Evolutionary conservation across 257 asterid genomes (phyloP).

Genomic region (Solanum piurae): DNA sequence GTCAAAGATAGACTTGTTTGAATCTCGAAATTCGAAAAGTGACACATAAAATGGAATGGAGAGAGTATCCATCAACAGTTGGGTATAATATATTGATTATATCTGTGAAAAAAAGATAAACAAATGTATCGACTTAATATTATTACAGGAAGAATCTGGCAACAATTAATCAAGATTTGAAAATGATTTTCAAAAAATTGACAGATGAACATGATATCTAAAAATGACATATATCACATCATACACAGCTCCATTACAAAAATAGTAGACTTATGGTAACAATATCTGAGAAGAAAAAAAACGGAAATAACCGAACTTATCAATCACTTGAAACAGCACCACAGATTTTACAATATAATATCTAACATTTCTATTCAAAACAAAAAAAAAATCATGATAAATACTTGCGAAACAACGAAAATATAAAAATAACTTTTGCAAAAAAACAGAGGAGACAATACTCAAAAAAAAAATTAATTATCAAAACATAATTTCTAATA

Average conservation of each 20-base stretch:
- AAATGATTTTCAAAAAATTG: conserved; percentile 10
- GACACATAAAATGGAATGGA: no score
- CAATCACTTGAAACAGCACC: conserved; percentile 10
- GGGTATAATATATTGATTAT: background rate
- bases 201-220: background rate
- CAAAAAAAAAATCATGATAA: background rate
- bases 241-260: conserved; percentile 19
- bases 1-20: no score
- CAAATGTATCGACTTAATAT: background rate
- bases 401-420: background rate
- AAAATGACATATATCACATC: conserved; percentile 19
- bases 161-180: conserved; percentile 2
- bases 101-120: conserved; percentile 7
- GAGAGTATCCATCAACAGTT: background rate
- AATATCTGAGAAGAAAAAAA: background rate
- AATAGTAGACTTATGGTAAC: conserved; percentile 12
- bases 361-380: background rate
- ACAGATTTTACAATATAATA: background rate
- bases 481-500: no score
- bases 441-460: background rate
- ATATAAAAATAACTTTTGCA: background rate
- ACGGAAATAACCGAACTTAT: conserved; percentile 25
- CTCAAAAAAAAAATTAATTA: background rate
- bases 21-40: no score
- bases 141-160: conserved; percentile 1